Evolutionary conservation across 345 rosid genomes (phyloP).

Genomic region (Corymbia maculata): DNA sequence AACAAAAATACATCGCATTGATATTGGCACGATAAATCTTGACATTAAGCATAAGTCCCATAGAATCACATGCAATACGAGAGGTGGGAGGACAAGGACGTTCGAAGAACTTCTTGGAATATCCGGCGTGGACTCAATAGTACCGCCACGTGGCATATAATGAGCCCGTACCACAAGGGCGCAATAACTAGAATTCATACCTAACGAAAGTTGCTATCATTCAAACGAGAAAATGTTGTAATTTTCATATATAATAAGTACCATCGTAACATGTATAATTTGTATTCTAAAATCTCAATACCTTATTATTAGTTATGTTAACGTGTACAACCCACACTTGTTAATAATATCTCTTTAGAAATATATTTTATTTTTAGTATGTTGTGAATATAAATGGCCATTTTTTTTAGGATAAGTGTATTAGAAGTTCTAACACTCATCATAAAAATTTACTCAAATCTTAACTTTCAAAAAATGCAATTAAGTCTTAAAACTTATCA

Average conservation of each 20-base stretch:
- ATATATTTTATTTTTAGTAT: no score
- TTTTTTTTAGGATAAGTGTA: no score
- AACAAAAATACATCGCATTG: rapidly evolving
- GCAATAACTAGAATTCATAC: not conserved
- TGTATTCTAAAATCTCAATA: rapidly evolving
- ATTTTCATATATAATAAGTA: not conserved
- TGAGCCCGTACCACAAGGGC: rapidly evolving
- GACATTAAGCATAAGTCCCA: no score
- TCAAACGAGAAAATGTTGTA: rapidly evolving
- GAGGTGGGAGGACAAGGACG: rapidly evolving
- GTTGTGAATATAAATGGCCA: no score
- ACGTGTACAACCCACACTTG: not conserved
- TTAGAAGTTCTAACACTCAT: no score
- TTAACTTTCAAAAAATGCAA: no score
- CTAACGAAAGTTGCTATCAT: not conserved
- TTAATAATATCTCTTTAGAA: no score
- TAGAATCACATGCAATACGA: no score
- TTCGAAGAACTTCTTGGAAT: not conserved
- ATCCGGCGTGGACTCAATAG: not conserved
- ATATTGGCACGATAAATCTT: no score
- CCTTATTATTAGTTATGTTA: not conserved
- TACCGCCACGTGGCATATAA: not conserved
- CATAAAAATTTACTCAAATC: no score
- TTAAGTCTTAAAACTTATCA: no score
- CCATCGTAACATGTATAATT: not conserved